Base-by-base conservation (phyloP, 352 stramenopile species). In the Globisporangium splendens region DNA sequence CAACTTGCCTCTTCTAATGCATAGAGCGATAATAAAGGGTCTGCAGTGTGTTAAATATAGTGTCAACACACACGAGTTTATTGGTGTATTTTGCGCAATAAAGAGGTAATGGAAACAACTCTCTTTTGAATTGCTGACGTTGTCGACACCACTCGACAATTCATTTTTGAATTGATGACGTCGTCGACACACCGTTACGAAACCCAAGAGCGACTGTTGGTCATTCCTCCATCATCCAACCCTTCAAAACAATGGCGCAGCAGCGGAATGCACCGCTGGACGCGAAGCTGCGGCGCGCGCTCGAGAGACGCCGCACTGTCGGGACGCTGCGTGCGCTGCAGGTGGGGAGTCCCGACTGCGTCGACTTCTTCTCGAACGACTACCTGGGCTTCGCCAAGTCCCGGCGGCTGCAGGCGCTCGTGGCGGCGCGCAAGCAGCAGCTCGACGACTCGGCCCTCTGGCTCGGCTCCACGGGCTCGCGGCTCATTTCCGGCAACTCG, bases 361-460 rank as follows among this genome's bases (percentile, higher is more conserved):
- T 97, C 46, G 97, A 99, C 69, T 99, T 99, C 70, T 96, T 83
- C 61, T 98, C 89, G 53, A 99, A 99, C 66, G 97, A 99, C 61
- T 99, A 99, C 65, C 75, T 99, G 18, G 96, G 97, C 17, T 79
- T 99, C 43, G 92, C 96, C 15, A 83, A 88, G 13, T 88, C 68
- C 49, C 41, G 53, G 17, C 46, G 72, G 62, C 76, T 98, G 47
- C 67, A 72, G 14, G 54, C 71, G 51, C 79, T 72, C 44, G 75
- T 90, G 39, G 60, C 75, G 31, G 54, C 54, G 17, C 70, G 74
- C 35, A 74, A 96, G 10, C 33, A 76, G 42, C 61, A 63, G 31
- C 54, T 84, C 39, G 14, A 51, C 24, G 24, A 31, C 24, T 63
- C 11, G 41, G 62, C 24, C 49, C 64, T 10, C 54, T 71, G 55